Conservation (phyloP, 129 eudicot genomes). For the Chrysanthemum seticuspe region DNA sequence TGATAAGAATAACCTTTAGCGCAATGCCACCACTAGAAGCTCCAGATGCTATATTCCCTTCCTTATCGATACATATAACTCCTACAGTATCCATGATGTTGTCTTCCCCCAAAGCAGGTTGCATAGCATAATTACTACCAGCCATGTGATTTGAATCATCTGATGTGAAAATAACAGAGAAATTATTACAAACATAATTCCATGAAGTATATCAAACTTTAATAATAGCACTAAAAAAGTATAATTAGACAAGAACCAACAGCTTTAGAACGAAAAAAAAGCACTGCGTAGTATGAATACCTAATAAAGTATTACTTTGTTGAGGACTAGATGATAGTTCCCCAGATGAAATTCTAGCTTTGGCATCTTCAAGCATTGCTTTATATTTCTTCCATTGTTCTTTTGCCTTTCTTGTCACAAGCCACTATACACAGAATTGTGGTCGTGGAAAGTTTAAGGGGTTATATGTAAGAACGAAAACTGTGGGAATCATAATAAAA, state of each 20-base stretch:
- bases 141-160: conserved; percentile 30
- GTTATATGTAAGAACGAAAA: conserved; percentile 7
- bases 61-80: conserved; percentile 85
- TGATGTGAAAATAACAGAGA: conserved; percentile 13
- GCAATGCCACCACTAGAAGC: conserved; percentile 99
- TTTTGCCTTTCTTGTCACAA: conserved; percentile 75
- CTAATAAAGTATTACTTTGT: conserved; percentile 31
- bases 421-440: conserved; percentile 55
- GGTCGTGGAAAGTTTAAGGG: neutral
- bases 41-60: conserved; percentile 83
- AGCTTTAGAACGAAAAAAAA: neutral
- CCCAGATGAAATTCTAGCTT: conserved; percentile 29
- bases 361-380: conserved; percentile 81
- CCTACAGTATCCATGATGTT: conserved; percentile 84
- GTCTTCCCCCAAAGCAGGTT: conserved; percentile 46
- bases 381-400: conserved; percentile 75
- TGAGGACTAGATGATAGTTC: conserved; percentile 23
- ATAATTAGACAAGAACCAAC: neutral
- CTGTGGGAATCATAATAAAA: neutral
- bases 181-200: conserved; percentile 5
- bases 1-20: conserved; percentile 54
- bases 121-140: conserved; percentile 23
- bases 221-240: neutral
- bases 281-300: conserved; percentile 25
- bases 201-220: conserved; percentile 7